phyloP scores from a whole-genome alignment of 106 monocot species.

The Dioscorea dumetorum region DNA sequence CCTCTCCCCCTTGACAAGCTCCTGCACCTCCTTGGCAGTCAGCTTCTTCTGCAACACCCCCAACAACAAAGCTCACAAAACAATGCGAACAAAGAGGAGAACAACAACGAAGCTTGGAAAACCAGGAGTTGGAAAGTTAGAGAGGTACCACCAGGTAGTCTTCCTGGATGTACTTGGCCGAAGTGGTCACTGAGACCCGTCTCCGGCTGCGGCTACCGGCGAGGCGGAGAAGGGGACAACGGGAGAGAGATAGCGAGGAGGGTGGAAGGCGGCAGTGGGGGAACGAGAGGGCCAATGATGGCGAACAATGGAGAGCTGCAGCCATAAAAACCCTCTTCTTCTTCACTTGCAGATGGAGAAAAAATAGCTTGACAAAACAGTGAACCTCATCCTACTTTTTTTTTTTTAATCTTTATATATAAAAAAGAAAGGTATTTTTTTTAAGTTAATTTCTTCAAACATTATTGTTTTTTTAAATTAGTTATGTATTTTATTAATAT shows the following conservation, averaged over 20 bases:
- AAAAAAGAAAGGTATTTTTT: too few relatives aligned
- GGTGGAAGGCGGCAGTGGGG: too few relatives aligned
- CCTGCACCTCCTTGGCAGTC: conserved; percentile 63
- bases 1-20: conserved; percentile 60
- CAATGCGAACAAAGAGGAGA: neutral
- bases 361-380: too few relatives aligned
- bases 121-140: too few relatives aligned
- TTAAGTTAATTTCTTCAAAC: too few relatives aligned
- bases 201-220: conserved; percentile 2
- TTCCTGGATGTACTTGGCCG: conserved; percentile 50
- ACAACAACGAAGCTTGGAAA: neutral
- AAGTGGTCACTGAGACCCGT: neutral
- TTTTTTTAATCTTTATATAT: too few relatives aligned
- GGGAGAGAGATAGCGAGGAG: neutral
- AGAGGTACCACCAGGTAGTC: conserved; percentile 63
- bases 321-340: neutral
- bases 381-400: too few relatives aligned
- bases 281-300: neutral
- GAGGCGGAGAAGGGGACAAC: neutral
- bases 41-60: conserved; percentile 68
- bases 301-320: neutral
- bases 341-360: too few relatives aligned
- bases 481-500: too few relatives aligned
- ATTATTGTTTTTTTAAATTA: too few relatives aligned
- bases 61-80: neutral